Conservation (phyloP, 2,329 filamentous ascomycete species). For the Ophiostoma sp. region DNA sequence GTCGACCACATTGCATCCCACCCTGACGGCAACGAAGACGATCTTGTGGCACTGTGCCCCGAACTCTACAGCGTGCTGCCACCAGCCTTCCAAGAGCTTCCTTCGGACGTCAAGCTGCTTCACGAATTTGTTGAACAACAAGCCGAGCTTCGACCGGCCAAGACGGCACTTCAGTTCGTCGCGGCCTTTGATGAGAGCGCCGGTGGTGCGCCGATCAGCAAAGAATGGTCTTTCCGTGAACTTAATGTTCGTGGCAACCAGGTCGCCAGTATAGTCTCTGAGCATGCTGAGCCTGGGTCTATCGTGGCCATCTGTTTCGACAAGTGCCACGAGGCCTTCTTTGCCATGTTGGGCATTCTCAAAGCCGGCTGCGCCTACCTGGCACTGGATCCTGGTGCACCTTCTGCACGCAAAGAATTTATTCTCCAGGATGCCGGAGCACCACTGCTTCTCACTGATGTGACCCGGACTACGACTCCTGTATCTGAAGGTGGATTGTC, state of each 20-base stretch:
- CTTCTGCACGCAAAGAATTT: slow-evolving; percentile 70
- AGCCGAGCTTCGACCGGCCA: slow-evolving; percentile 56
- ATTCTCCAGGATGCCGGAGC: slow-evolving; percentile 74
- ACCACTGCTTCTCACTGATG: slow-evolving; percentile 60
- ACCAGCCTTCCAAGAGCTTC: slow-evolving; percentile 57
- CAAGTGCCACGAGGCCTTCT: slow-evolving; percentile 82
- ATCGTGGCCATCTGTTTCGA: slow-evolving; percentile 79
- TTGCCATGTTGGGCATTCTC: slow-evolving; percentile 76
- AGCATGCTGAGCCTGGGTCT: slow-evolving; percentile 53
- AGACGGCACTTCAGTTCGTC: slow-evolving; percentile 74
- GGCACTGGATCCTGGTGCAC: slow-evolving; percentile 74
- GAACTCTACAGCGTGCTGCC: slow-evolving; percentile 65
- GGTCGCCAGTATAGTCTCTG: slow-evolving; percentile 65
- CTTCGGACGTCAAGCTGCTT: slow-evolving; percentile 60
- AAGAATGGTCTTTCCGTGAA: slow-evolving; percentile 72
- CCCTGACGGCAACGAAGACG: slow-evolving; percentile 44
- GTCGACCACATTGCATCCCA: slow-evolving; percentile 59
- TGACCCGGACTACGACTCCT: slow-evolving; percentile 21
- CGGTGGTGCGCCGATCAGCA: slow-evolving; percentile 43
- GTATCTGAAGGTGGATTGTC: slow-evolving; percentile 28
- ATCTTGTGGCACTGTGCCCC: slow-evolving; percentile 38
- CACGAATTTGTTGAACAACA: slow-evolving; percentile 76
- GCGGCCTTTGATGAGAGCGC: slow-evolving; percentile 50
- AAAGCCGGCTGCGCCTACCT: slow-evolving; percentile 82
- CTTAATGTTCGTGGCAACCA: slow-evolving; percentile 70